Conservation (phyloP, 2,329 filamentous ascomycete species). For the Fusarium proliferatum region DNA sequence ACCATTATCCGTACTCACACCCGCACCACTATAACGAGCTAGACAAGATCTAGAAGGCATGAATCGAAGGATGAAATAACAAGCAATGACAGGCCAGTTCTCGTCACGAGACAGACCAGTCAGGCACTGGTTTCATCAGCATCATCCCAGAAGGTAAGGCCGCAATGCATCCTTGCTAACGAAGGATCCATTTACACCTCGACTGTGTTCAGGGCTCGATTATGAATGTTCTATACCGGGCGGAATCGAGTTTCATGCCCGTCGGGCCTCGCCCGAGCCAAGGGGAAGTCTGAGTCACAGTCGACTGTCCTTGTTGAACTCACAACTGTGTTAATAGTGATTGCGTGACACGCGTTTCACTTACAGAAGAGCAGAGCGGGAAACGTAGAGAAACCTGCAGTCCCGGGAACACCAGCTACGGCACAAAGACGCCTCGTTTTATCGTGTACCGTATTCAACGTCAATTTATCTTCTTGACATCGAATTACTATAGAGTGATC, state of each 20-base stretch:
- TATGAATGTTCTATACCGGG: background rate
- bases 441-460: background rate
- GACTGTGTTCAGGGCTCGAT: background rate
- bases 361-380: conserved; percentile 2
- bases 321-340: background rate
- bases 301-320: background rate
- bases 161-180: conserved; percentile 22
- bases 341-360: conserved; percentile 28
- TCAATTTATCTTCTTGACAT: background rate
- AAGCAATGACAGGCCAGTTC: background rate
- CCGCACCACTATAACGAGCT: background rate
- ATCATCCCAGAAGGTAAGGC: conserved; percentile 24
- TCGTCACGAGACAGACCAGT: conserved; percentile 13
- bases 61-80: background rate
- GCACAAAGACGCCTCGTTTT: background rate
- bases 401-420: background rate
- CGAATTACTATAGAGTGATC: background rate
- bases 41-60: background rate
- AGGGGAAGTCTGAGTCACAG: background rate
- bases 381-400: conserved; percentile 13
- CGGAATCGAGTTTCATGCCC: background rate
- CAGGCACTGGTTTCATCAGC: background rate
- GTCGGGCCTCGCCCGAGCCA: background rate
- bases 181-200: background rate
- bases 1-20: conserved; percentile 5